phyloP scores from a whole-genome alignment of 139 green algal species.

The Trebouxia sp. region DNA sequence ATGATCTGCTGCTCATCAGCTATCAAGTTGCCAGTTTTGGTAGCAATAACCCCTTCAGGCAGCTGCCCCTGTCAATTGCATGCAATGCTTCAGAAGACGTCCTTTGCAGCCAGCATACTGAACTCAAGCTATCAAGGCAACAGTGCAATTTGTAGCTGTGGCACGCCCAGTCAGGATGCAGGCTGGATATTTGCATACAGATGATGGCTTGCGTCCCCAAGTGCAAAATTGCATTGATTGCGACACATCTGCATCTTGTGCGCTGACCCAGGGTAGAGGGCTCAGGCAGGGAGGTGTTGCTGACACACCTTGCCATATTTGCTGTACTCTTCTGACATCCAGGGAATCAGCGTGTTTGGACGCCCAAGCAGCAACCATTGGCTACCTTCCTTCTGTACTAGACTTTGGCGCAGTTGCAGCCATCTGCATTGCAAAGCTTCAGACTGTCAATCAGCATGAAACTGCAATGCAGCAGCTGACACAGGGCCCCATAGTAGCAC shows the following conservation, averaged over 20 bases:
- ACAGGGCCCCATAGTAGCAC: neutral
- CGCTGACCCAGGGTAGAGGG: too few relatives aligned
- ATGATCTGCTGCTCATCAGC: constrained; percentile 18
- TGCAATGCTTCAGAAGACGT: neutral
- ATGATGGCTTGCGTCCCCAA: neutral
- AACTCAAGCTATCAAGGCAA: neutral
- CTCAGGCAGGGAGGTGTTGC: neutral
- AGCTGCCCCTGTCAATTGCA: neutral
- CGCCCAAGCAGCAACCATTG: neutral
- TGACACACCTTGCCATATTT: constrained; percentile 7
- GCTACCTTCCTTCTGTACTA: neutral
- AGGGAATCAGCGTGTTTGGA: neutral
- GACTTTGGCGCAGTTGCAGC: neutral
- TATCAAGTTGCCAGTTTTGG: neutral
- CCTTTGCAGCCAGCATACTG: neutral
- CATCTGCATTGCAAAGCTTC: neutral
- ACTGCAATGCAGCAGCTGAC: neutral
- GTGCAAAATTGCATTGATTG: neutral
- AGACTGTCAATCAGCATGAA: neutral
- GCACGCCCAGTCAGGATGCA: neutral
- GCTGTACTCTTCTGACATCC: neutral
- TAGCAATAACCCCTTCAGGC: neutral
- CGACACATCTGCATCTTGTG: too few relatives aligned
- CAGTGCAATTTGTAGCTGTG: neutral
- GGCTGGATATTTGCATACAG: neutral